phyloP scores from a whole-genome alignment of 192 early-diverging fungal species.

The Geosiphon pyriformis region DNA sequence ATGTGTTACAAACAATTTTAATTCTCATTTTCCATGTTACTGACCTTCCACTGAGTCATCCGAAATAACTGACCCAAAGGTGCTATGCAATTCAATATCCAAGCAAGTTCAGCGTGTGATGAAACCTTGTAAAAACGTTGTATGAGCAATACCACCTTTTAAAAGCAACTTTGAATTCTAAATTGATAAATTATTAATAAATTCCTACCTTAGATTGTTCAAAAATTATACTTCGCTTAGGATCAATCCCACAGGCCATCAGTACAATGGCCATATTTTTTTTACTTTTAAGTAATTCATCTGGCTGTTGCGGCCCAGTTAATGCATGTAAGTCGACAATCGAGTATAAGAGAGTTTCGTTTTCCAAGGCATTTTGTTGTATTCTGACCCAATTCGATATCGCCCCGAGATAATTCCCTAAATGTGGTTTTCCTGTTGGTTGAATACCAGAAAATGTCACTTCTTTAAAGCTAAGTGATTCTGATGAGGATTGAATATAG shows the following conservation, averaged over 20 bases:
- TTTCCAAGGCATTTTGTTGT: constrained; percentile 43
- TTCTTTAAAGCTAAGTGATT: too few relatives aligned
- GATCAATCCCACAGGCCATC: constrained; percentile 82
- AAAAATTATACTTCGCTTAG: constrained; percentile 66
- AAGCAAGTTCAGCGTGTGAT: constrained; percentile 75
- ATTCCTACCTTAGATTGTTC: constrained; percentile 68
- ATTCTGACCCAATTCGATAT: constrained; percentile 79
- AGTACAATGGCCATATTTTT: constrained; percentile 70
- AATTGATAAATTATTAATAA: too few relatives aligned
- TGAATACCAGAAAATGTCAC: constrained; percentile 85
- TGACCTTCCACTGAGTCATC: constrained; percentile 96
- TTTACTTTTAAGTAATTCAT: constrained; percentile 54
- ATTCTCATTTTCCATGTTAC: not conserved
- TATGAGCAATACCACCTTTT: too few relatives aligned
- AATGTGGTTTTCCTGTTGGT: constrained; percentile 87
- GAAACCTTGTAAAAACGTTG: constrained; percentile 39
- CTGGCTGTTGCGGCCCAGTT: constrained; percentile 68
- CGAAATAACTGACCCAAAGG: constrained; percentile 83
- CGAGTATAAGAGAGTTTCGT: constrained; percentile 56
- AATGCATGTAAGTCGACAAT: constrained; percentile 91
- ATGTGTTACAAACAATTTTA: not conserved
- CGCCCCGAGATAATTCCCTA: constrained; percentile 93
- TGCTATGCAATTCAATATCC: constrained; percentile 83
- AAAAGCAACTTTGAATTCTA: too few relatives aligned
- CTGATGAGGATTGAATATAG: too few relatives aligned